phyloP scores from a whole-genome alignment of 2,329 filamentous ascomycete genomes.

The Penicillium sp. region DNA sequence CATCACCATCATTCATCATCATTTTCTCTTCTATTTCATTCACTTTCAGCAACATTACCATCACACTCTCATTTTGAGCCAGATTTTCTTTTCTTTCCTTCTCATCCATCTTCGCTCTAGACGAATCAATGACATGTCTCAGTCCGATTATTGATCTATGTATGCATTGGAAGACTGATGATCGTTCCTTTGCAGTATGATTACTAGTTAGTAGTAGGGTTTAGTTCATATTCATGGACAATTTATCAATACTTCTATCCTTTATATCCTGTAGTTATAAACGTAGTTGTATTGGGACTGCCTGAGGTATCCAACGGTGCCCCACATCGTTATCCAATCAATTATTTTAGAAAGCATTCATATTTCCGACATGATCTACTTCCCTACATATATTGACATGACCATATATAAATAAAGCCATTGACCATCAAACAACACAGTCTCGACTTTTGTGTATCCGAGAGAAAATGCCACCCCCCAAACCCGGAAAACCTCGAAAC shows the following conservation, averaged over 20 bases:
- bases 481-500: slow-evolving; percentile 1
- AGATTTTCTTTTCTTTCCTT: background rate
- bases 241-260: too few relatives aligned
- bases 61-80: slow-evolving; percentile 8
- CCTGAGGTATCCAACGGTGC: background rate
- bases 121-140: slow-evolving; percentile 13
- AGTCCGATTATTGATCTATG: background rate
- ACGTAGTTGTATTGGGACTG: background rate
- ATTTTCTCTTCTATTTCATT: background rate
- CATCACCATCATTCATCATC: background rate
- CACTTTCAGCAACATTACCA: background rate
- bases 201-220: background rate
- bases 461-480: background rate
- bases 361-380: too few relatives aligned
- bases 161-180: background rate
- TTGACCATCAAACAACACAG: too few relatives aligned
- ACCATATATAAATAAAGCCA: too few relatives aligned
- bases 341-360: background rate
- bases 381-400: background rate
- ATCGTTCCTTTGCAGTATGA: background rate
- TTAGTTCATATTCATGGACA: background rate
- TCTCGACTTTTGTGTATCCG: too few relatives aligned
- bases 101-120: background rate
- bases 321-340: background rate
- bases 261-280: too few relatives aligned